Evolutionary conservation across 441 rosid genomes (phyloP).

Genomic region (Euphorbia celastroides): DNA sequence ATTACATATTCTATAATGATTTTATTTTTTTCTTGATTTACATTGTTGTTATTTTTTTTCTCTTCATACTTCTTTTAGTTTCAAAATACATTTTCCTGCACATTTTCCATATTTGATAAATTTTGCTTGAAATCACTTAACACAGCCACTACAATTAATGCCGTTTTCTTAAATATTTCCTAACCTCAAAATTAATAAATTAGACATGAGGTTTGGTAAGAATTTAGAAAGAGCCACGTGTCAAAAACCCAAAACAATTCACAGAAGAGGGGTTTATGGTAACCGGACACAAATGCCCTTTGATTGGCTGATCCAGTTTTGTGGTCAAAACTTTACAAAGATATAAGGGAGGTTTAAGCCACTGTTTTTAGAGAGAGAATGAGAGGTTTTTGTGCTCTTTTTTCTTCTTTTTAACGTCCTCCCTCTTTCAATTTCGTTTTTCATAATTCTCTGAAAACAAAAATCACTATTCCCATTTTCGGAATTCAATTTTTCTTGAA

Average conservation of each 20-base stretch:
- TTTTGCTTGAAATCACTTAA: too few relatives aligned
- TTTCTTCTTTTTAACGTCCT: conserved; percentile 15
- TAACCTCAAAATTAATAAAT: conserved; percentile 23
- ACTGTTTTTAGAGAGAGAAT: conserved; percentile 15
- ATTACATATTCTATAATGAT: too few relatives aligned
- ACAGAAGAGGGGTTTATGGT: conserved; percentile 21
- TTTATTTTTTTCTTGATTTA: too few relatives aligned
- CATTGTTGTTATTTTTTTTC: too few relatives aligned
- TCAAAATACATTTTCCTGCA: too few relatives aligned
- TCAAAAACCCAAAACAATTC: conserved; percentile 24
- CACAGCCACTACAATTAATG: too few relatives aligned
- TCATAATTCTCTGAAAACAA: not conserved
- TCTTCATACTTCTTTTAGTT: too few relatives aligned
- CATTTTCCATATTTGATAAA: too few relatives aligned
- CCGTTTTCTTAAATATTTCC: not conserved
- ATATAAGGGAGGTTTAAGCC: conserved; percentile 50
- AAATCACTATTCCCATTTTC: not conserved
- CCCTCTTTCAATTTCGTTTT: not conserved
- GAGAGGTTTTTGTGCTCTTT: conserved; percentile 31
- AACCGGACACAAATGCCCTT: conserved; percentile 25
- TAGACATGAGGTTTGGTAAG: not conserved
- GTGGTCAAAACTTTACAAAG: conserved; percentile 34
- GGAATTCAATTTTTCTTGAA: too few relatives aligned
- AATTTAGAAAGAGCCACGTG: conserved; percentile 31
- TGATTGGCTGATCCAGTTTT: conserved; percentile 47